These are phyloP conservation scores for Bacterosira constricta DNA, from an alignment of 108 stramenopile genomes.

Conservation along the genomic window DNA sequence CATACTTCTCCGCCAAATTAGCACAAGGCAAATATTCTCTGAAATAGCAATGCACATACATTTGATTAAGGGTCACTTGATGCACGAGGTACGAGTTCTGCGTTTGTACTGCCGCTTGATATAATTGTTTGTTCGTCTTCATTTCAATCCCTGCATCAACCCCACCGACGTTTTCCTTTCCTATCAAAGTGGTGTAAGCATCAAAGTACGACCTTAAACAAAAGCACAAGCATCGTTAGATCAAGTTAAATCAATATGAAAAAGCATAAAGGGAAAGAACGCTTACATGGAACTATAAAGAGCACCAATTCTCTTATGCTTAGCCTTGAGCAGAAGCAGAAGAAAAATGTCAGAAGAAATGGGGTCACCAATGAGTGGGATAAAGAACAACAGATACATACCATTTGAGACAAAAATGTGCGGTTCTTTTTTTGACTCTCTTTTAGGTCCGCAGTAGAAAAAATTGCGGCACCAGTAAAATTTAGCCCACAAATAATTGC, in stretches of 20 bases:
- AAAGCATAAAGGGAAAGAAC: no score
- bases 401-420: not conserved
- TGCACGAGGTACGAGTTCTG: not conserved
- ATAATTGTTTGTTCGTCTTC: not conserved
- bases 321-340: not conserved
- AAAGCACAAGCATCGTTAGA: no score
- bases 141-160: not conserved
- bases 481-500: not conserved
- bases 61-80: not conserved
- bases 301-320: not conserved
- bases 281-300: not conserved
- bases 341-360: not conserved
- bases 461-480: not conserved
- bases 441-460: not conserved
- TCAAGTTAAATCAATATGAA: no score
- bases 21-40: not conserved
- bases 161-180: no score
- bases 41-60: not conserved
- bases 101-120: not conserved
- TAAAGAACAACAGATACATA: not conserved
- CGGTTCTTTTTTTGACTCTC: not conserved
- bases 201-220: no score
- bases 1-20: not conserved
- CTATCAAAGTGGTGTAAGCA: not conserved
- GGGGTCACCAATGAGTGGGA: not conserved